phyloP scores from a whole-genome alignment of 768 basidiomycete genomes.

The Mrakia blollopis region DNA sequence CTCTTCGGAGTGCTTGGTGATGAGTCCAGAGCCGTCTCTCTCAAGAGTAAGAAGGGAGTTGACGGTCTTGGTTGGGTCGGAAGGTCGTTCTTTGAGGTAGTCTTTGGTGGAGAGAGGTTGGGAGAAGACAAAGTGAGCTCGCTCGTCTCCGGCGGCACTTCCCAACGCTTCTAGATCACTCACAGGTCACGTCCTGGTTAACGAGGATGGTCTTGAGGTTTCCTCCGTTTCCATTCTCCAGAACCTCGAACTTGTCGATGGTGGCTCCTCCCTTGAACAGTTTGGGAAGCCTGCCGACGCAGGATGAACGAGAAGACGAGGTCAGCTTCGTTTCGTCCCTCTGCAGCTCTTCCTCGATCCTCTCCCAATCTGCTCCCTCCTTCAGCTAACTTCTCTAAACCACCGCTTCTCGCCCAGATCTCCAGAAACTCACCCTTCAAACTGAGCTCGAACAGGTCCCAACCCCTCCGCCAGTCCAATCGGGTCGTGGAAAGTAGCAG shows the following conservation, averaged over 20 bases:
- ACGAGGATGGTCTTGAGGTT: conserved; percentile 14
- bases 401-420: too few species aligned
- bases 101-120: conserved; percentile 21
- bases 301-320: too few species aligned
- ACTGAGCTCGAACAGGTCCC: background rate
- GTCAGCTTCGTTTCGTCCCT: background rate
- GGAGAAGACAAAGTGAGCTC: background rate
- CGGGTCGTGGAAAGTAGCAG: conserved; percentile 41
- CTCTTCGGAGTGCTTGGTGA: conserved; percentile 35
- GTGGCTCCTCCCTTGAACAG: conserved; percentile 37
- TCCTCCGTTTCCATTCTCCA: conserved; percentile 38
- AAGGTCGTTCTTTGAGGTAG: conserved; percentile 35
- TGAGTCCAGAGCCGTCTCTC: conserved; percentile 38
- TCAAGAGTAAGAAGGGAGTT: conserved; percentile 41
- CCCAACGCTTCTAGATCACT: background rate
- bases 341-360: too few species aligned
- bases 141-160: too few species aligned
- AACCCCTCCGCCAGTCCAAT: conserved; percentile 40
- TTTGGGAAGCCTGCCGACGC: conserved; percentile 35
- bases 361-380: background rate
- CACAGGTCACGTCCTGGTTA: conserved; percentile 36
- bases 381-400: background rate
- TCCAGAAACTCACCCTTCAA: background rate
- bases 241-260: conserved; percentile 37
- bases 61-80: conserved; percentile 37